Conservation (phyloP, 2,329 filamentous ascomycete genomes). For the Xylariaceae sp. region DNA sequence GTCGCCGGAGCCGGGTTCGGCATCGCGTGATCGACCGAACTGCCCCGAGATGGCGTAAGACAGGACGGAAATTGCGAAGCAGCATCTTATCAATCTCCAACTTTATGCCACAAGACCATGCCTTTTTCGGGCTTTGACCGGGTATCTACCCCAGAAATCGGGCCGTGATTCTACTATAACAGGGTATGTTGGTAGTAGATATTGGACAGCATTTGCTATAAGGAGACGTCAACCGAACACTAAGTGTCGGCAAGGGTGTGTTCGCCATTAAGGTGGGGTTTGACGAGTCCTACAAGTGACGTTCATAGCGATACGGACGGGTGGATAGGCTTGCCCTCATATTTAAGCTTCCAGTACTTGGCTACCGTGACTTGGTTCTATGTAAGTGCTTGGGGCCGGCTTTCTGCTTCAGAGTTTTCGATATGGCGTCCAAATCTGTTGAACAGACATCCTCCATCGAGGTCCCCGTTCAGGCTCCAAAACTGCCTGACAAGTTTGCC, state of each 20-base stretch:
- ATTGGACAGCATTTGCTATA: conserved; percentile 7
- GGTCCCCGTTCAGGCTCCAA: conserved; percentile 25
- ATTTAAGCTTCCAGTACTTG: conserved; percentile 4
- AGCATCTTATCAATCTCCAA: conserved; percentile 12
- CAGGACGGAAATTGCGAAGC: conserved; percentile 13
- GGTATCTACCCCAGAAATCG: conserved; percentile 4
- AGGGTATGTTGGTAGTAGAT: neutral
- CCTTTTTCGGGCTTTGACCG: conserved; percentile 4
- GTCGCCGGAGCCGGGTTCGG: conserved; percentile 7
- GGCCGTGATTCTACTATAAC: neutral
- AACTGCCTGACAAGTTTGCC: conserved; percentile 41
- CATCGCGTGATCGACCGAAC: conserved; percentile 14
- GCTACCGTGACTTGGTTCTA: neutral
- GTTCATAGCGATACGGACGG: neutral
- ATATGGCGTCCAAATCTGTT: conserved; percentile 13
- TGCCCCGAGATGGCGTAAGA: conserved; percentile 21
- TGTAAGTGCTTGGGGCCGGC: neutral
- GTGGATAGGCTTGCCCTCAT: neutral
- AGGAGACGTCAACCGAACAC: conserved; percentile 2
- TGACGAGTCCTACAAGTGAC: conserved; percentile 7
- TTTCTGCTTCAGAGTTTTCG: neutral
- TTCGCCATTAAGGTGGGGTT: conserved; percentile 18
- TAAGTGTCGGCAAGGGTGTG: conserved; percentile 8
- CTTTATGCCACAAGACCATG: conserved; percentile 1
- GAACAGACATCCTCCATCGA: conserved; percentile 9